Conservation (phyloP, 768 basidiomycete species). For the Coprinopsis strossmayeri region DNA sequence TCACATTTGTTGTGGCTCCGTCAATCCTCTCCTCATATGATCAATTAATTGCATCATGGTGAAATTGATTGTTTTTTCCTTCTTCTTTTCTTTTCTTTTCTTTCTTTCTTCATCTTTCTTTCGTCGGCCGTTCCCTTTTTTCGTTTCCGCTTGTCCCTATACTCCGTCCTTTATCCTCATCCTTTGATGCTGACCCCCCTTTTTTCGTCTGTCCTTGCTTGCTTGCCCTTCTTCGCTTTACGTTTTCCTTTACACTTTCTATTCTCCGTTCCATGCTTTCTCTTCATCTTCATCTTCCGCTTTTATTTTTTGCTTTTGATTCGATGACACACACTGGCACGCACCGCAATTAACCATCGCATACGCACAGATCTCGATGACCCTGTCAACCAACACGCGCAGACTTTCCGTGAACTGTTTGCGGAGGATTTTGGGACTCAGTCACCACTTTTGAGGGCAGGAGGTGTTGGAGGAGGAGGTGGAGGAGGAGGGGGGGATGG, state of each 20-base stretch:
- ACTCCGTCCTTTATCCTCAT: background rate
- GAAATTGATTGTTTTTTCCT: no score
- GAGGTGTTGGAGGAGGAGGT: background rate
- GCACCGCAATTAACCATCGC: no score
- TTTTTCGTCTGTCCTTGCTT: background rate
- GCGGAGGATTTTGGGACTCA: slow-evolving; percentile 4
- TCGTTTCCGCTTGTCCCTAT: no score
- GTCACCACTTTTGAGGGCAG: background rate
- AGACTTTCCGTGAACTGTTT: slow-evolving; percentile 6
- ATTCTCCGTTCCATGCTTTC: background rate
- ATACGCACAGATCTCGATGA: slow-evolving; percentile 4
- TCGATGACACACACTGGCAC: no score
- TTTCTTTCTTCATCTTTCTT: no score
- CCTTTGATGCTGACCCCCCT: background rate
- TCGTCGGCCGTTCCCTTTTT: no score
- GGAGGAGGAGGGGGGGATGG: background rate
- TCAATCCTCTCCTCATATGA: no score
- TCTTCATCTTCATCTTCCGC: slow-evolving; percentile 5
- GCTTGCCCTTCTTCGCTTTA: background rate
- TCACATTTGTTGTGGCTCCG: background rate
- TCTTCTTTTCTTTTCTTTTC: no score
- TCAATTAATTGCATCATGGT: no score
- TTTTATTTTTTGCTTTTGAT: no score
- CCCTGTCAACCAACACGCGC: background rate
- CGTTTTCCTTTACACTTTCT: background rate